Evolutionary conservation across 2,329 filamentous ascomycete genomes (phyloP).

Genomic region (Neonectria hederae): DNA sequence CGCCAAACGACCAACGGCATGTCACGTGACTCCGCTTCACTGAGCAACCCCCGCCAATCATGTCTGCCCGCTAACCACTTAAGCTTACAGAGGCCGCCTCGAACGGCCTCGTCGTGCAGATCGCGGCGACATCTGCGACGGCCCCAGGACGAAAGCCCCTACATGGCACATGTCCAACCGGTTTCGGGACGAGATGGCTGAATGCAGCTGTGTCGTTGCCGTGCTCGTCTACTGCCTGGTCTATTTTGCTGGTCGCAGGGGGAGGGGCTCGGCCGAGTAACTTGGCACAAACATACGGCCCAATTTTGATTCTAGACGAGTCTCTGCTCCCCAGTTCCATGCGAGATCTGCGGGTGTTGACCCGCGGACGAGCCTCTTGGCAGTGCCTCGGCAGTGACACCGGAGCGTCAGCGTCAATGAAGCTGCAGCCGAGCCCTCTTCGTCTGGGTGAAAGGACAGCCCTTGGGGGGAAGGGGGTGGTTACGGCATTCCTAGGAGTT

Average conservation of each 20-base stretch:
- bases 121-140: constrained; percentile 22
- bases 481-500: neutral
- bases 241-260: constrained; percentile 1
- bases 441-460: neutral
- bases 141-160: neutral
- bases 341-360: constrained; percentile 11
- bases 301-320: constrained; percentile 1
- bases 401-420: constrained; percentile 8
- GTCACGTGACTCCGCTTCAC: constrained; percentile 13
- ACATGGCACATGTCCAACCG: constrained; percentile 10
- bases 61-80: constrained; percentile 13
- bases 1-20: constrained; percentile 15
- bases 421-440: neutral
- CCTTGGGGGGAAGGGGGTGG: neutral
- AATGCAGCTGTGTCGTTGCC: constrained; percentile 5
- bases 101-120: constrained; percentile 11
- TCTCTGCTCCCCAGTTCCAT: neutral
- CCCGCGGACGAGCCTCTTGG: constrained; percentile 5
- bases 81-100: constrained; percentile 7
- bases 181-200: constrained; percentile 20
- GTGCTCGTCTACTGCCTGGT: neutral
- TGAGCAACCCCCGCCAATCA: constrained; percentile 12
- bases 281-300: neutral
- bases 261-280: neutral
- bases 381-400: constrained; percentile 7